Conservation (phyloP, 2,329 filamentous ascomycete species). For the Stagonosporopsis chrysanthemi region DNA sequence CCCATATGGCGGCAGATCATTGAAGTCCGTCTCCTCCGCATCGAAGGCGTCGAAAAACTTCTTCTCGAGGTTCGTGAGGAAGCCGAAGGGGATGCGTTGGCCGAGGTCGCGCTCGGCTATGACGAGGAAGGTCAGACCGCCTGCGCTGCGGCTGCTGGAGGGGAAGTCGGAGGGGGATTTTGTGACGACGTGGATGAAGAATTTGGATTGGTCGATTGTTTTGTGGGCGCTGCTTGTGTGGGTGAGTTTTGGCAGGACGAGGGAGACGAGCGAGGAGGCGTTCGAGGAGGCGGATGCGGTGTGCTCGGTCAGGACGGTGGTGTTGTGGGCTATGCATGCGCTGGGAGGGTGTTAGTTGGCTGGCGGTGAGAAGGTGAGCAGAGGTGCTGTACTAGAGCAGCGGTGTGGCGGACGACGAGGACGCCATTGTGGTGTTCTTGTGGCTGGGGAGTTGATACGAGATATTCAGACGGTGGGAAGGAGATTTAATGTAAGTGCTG, state of each 20-base stretch:
- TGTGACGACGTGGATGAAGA: conserved; percentile 96
- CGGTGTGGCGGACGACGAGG: conserved; percentile 49
- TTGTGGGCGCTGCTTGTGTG: conserved; percentile 84
- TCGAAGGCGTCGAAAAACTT: conserved; percentile 80
- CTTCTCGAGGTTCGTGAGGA: conserved; percentile 87
- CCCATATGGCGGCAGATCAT: conserved; percentile 84
- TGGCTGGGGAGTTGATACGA: conserved; percentile 5
- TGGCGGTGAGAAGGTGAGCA: not conserved
- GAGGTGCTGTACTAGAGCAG: conserved; percentile 49
- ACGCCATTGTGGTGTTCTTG: conserved; percentile 43
- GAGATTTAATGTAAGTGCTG: not conserved
- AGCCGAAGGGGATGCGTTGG: conserved; percentile 90
- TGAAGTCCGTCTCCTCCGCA: conserved; percentile 73
- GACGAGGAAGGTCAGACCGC: conserved; percentile 89
- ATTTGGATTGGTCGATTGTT: conserved; percentile 89
- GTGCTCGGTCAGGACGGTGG: conserved; percentile 92
- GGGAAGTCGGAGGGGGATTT: conserved; percentile 76
- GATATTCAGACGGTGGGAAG: conserved; percentile 5
- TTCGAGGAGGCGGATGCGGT: conserved; percentile 83
- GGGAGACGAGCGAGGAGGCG: conserved; percentile 84
- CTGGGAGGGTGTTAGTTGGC: conserved; percentile 56
- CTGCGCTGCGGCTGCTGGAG: conserved; percentile 64
- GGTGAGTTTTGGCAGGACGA: conserved; percentile 94
- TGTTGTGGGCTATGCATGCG: conserved; percentile 92
- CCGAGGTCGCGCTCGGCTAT: conserved; percentile 82